Evolutionary conservation across 2,329 filamentous ascomycete species (phyloP), one percentile per base, ranked within the genome.

Genomic region (Ilyonectria destructans): DNA sequence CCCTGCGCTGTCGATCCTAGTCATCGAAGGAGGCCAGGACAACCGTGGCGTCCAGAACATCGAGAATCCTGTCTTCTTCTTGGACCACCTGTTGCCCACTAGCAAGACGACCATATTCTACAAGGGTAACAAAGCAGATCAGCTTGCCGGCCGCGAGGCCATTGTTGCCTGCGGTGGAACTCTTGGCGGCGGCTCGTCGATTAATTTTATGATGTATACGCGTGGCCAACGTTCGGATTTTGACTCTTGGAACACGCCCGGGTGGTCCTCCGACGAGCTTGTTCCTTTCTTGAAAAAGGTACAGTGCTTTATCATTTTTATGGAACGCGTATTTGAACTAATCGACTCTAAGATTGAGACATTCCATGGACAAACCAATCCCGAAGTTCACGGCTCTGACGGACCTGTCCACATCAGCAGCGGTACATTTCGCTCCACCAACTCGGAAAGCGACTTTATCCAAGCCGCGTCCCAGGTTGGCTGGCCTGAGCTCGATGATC

Each of bases 341-440:
- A 70, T 26, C 26, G 8, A 1, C 2, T 8, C 58, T 21, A 7
- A 83, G 82, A 77, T 89, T 12, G 89, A 91, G 77, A 90, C 87
- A 0, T 90, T 87, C 63, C 84, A 87, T 69, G 83, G 84, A 6
- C 74, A 79, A 37, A 85, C 82, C 59, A 75, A 82, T 75, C 56
- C 80, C 52, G 79, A 80, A 6, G 68, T 80, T 1, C 89, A 91
- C 71, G 89, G 89, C 13, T 76, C 81, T 49, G 76, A 84, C 26
- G 89, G 89, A 0, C 89, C 89, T 0, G 82, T 91, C 15, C 80
- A 88, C 29, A 76, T 92, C 29, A 88, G 86, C 0, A 81, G 83
- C 26, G 86, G 88, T 21, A 83, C 84, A 0, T 87, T 82, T 72
- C 75, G 80, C 17, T 79, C 78, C 2, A 81, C 77, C 13, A 63